Evolutionary conservation across 2,329 filamentous ascomycete genomes (phyloP), one percentile per base, ranked within the genome.

Genomic region (Botryotinia convoluta): DNA sequence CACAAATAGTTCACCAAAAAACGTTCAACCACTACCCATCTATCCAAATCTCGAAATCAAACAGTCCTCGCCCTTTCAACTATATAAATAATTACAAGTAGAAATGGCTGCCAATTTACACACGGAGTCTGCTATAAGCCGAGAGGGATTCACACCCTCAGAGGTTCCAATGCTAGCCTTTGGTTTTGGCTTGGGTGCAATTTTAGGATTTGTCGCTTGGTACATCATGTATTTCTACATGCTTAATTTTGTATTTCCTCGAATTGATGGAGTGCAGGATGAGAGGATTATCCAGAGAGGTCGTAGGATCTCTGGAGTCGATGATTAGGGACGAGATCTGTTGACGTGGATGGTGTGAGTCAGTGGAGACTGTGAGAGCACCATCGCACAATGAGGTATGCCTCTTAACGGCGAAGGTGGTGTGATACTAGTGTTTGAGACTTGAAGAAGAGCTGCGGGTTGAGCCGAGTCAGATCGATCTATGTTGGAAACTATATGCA

Each of bases 181-280:
- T 32, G 37, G 35, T 8, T 22, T 54, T 29, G 18, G 48, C 16
- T 14, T 68, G 20, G 65, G 65, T 57, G 48, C 45, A 32, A 3
- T 42, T 16, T 32, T 57, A 18, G 65, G 48, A 20, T 57, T 68
- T 1, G 9, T 42, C 3, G n/a, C 35, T 26, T 69, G 65, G 65
- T 69, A 42, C 18, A 42, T 32, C 18, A 57, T 57, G n/a, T 69
- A 69, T 51, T 69, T 57, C 44, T 57, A 57, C 18, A 32, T 69
- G 48, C 18, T 42, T 20, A 51, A 26, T 22, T 20, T 51, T 26
- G 22, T 54, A 20, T 39, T 54, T 1, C 26, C 26, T 20, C 16
- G 45, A 26, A 14, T 29, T 10, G 29, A 67, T 20, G 20, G 9
- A n/a, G 35, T n/a, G 48, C 26, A 20, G 26, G 16, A 0, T 2